These are phyloP conservation scores for Sanghuangporus sanghuang DNA, from an alignment of 1,284 basidiomycete genomes.

Conservation along the genomic window DNA sequence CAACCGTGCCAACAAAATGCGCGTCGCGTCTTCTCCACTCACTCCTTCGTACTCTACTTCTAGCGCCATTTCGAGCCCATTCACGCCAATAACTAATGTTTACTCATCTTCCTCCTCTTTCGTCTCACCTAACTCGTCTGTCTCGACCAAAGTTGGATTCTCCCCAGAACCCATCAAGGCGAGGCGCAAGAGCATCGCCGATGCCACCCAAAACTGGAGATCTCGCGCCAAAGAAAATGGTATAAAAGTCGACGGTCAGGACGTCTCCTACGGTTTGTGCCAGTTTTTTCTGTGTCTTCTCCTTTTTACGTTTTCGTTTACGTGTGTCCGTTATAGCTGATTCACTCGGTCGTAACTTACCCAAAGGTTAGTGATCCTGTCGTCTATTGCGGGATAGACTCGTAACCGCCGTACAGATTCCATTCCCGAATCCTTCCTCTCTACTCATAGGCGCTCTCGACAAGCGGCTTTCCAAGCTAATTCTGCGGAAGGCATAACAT, in stretches of 20 bases:
- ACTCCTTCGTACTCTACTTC: conserved; percentile 15
- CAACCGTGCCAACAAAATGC: conserved; percentile 12
- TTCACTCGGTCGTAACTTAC: not conserved
- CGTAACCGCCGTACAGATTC: conserved; percentile 34
- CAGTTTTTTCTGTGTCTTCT: conserved; percentile 14
- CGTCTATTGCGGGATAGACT: not conserved
- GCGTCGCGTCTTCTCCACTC: conserved; percentile 14
- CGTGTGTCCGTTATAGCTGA: conserved; percentile 4
- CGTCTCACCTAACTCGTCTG: conserved; percentile 15
- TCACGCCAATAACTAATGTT: conserved; percentile 18
- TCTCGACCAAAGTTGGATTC: conserved; percentile 15
- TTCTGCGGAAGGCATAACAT: conserved; percentile 26
- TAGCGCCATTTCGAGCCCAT: conserved; percentile 16
- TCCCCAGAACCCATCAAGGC: conserved; percentile 14
- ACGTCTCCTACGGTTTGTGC: conserved; percentile 45
- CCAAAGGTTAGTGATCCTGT: conserved; percentile 7
- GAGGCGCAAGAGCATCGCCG: conserved; percentile 40
- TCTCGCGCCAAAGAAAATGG: conserved; percentile 65
- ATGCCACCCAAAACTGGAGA: conserved; percentile 66
- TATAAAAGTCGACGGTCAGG: conserved; percentile 52
- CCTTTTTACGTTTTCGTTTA: conserved; percentile 16
- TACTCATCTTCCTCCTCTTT: conserved; percentile 17
- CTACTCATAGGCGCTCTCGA: conserved; percentile 54
- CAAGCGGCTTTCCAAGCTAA: conserved; percentile 43
- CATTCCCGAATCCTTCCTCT: conserved; percentile 57